A percentile compares a stretch with the other conserved stretches of the same genome.
Evolutionary conservation across 2,329 filamentous ascomycete species (phyloP).

Genomic region (Aspergillus chevalieri): DNA sequence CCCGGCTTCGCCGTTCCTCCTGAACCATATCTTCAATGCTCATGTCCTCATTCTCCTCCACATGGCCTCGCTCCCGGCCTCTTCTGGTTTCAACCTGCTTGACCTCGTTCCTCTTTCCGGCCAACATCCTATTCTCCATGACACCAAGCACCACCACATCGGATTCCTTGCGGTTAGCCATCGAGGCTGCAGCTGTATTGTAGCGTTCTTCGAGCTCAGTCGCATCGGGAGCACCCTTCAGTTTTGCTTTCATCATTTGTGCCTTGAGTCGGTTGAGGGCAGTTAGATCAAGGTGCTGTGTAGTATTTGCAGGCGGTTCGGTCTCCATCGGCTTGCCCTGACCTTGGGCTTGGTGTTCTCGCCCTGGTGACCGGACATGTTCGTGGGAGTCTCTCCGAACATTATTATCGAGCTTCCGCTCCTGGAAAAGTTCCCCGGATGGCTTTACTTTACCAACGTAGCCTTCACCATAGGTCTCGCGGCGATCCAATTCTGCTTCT

Average conservation of each 20-base stretch:
- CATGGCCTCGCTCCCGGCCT: conserved; percentile 73
- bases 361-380: conserved; percentile 26
- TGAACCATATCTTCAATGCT: conserved; percentile 93
- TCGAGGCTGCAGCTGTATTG: conserved; percentile 63
- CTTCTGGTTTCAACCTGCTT: conserved; percentile 72
- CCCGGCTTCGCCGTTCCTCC: conserved; percentile 80
- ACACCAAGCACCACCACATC: conserved; percentile 74
- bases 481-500: conserved; percentile 78
- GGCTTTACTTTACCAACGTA: conserved; percentile 83
- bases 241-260: conserved; percentile 91
- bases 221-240: conserved; percentile 70
- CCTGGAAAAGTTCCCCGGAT: conserved; percentile 75
- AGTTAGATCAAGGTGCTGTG: conserved; percentile 63
- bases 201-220: conserved; percentile 77
- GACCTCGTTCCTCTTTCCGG: conserved; percentile 68
- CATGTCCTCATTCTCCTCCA: conserved; percentile 94
- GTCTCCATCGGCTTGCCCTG: conserved; percentile 57
- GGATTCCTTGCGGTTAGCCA: conserved; percentile 52
- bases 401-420: conserved; percentile 60
- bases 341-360: conserved; percentile 31
- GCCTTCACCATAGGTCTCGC: conserved; percentile 73
- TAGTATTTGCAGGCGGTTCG: conserved; percentile 43
- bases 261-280: conserved; percentile 83
- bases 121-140: conserved; percentile 85
- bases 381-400: conserved; percentile 34